A percentile compares a stretch with the other conserved stretches of the same genome.
Conservation (phyloP, 2,329 filamentous ascomycete genomes). For the Microdochium trichocladiopsis region DNA sequence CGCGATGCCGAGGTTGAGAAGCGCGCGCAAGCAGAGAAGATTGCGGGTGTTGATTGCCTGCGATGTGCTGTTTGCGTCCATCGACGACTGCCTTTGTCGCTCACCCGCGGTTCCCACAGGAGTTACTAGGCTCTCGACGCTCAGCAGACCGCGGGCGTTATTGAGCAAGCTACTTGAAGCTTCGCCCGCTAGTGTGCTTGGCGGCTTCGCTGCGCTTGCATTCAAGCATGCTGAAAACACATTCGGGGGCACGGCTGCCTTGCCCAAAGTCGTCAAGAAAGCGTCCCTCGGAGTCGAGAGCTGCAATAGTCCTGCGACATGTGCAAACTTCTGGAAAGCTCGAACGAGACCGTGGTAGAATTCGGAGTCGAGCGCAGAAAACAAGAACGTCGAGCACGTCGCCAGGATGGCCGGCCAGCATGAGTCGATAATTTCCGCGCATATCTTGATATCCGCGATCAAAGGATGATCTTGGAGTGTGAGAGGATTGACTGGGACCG, state of each 20-base stretch:
- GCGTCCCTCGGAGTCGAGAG: constrained; percentile 85
- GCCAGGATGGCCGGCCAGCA: constrained; percentile 96
- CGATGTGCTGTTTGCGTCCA: constrained; percentile 40
- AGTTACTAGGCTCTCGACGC: constrained; percentile 63
- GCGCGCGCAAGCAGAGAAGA: constrained; percentile 77
- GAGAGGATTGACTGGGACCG: constrained; percentile 79
- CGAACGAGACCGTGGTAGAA: constrained; percentile 90
- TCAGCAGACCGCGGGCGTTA: constrained; percentile 66
- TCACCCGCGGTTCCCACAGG: constrained; percentile 50
- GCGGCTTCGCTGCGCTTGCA: constrained; percentile 32
- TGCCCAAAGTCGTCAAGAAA: constrained; percentile 87
- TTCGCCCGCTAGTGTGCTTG: constrained; percentile 41
- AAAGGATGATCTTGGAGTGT: constrained; percentile 66
- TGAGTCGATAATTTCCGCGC: constrained; percentile 75
- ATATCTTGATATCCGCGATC: constrained; percentile 63
- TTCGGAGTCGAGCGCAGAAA: constrained; percentile 83
- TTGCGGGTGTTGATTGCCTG: constrained; percentile 76
- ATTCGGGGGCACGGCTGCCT: constrained; percentile 85
- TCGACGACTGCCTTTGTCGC: constrained; percentile 49
- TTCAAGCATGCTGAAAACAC: constrained; percentile 55
- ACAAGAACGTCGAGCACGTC: constrained; percentile 91
- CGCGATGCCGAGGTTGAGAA: constrained; percentile 93
- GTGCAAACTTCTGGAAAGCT: constrained; percentile 90
- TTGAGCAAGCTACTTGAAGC: constrained; percentile 52
- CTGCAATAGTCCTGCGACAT: constrained; percentile 84